Base-by-base conservation (phyloP, 306 rosid species). In the Glycyrrhiza uralensis region DNA sequence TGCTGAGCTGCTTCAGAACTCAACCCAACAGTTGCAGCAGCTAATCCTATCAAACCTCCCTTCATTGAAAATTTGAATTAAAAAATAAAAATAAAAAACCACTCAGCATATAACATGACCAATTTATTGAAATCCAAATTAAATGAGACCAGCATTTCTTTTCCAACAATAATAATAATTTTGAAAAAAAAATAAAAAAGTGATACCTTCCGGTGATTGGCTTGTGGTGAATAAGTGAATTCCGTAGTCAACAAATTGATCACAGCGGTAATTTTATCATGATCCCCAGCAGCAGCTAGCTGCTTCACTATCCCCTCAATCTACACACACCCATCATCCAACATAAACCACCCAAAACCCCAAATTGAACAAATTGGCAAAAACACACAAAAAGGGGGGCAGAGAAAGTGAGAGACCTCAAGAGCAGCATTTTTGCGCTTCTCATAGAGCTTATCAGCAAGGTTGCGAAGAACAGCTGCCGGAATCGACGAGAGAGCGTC, bases 11-110 rank as follows among this genome's bases (percentile, higher is more conserved):
- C 97, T 66, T 85, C 97, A 55, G 83, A 82, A 81, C 86, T 74
- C 92, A 95, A 88, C 66, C 97, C 99, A 73, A 95, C 99, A n/a
- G 97, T 91, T n/a, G 92, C 96, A 76, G 99, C 99, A 60, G 97
- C 99, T 71, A 95, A 85, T 69, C 97, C 99, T 64, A 95, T 91
- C 91, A 95, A 83, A 76, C 99, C 99, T 66, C 99, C 99, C 99
- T 94, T 72, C 74, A 76, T 51, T 64, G 33, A 30, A 38, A 12
- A 32, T 20, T 46, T 0, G 15, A 26, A 36, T 41, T 24, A 7
- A 10, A 1, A 71, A 23, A 18, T 12, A 35, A 35, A 71, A 39
- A 28, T n/a, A 11, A 22, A 1, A 46, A 49, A 73, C 7, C 59
- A 72, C 1, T 18, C 36, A 66, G 72, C 60, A 18, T 30, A 13